phyloP scores from a whole-genome alignment of 2,329 filamentous ascomycete species.

The Penicillium vulpinum region DNA sequence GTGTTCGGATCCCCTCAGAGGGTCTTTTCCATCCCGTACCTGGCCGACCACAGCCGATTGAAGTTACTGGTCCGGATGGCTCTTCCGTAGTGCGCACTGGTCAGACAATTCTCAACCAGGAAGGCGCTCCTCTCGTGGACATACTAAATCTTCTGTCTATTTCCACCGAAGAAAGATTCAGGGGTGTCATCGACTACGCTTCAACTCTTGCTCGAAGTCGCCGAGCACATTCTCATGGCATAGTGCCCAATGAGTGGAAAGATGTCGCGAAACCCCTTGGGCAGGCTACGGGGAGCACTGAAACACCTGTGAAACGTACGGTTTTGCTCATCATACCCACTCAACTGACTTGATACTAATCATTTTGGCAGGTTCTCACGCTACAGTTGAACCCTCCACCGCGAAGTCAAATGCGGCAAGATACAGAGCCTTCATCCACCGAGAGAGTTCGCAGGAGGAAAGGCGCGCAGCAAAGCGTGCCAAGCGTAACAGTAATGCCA shows the following conservation, averaged over 20 bases:
- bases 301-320: constrained; percentile 44
- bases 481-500: constrained; percentile 59
- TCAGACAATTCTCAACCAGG: constrained; percentile 71
- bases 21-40: constrained; percentile 51
- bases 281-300: constrained; percentile 39
- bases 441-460: constrained; percentile 73
- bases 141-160: constrained; percentile 81
- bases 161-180: constrained; percentile 75
- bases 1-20: constrained; percentile 60
- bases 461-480: constrained; percentile 66
- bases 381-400: constrained; percentile 43
- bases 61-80: constrained; percentile 62
- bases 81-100: constrained; percentile 63
- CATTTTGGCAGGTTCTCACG: constrained; percentile 35
- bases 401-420: constrained; percentile 48
- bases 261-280: constrained; percentile 59
- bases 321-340: background rate
- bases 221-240: constrained; percentile 75
- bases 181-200: constrained; percentile 75
- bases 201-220: constrained; percentile 68
- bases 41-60: constrained; percentile 45
- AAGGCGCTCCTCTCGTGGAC: constrained; percentile 69
- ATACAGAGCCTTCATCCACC: constrained; percentile 63
- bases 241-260: constrained; percentile 73
- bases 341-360: constrained; percentile 13